These are phyloP conservation scores for Skeletonema potamos DNA, from an alignment of 108 stramenopile species.

Conservation along the genomic window DNA sequence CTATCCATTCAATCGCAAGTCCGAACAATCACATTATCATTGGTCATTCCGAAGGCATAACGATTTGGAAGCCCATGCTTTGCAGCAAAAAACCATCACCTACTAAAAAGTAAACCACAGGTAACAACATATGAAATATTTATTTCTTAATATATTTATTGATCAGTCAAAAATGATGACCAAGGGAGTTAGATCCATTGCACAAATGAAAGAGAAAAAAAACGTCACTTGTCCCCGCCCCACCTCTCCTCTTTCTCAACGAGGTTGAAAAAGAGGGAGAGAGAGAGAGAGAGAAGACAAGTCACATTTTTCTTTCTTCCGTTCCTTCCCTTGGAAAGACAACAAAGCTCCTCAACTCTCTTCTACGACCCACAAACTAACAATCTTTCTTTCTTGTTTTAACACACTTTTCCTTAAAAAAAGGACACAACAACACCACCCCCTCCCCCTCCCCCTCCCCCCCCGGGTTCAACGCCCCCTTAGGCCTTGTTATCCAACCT, in stretches of 20 bases:
- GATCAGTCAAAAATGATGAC: slow-evolving; percentile 3
- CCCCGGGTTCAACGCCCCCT: not conserved
- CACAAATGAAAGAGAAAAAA: not conserved
- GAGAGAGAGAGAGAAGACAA: not conserved
- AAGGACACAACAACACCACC: not conserved
- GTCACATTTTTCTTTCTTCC: not conserved
- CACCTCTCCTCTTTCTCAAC: not conserved
- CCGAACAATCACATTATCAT: not conserved
- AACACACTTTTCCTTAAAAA: not conserved
- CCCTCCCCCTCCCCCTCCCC: too few species aligned
- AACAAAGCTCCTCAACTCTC: not conserved
- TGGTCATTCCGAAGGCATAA: not conserved
- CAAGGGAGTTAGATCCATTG: slow-evolving; percentile 4
- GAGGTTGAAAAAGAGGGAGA: not conserved
- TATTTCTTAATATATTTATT: slow-evolving; percentile 3
- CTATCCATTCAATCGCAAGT: not conserved
- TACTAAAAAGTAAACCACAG: too few species aligned
- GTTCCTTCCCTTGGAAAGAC: slow-evolving; percentile 5
- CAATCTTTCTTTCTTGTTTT: not conserved
- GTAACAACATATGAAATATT: not conserved
- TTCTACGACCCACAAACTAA: not conserved
- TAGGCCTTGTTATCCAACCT: slow-evolving; percentile 70
- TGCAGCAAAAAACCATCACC: not conserved
- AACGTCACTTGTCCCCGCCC: not conserved
- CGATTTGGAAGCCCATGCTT: not conserved